Evolutionary conservation across 495 filamentous ascomycete genomes (phyloP), one percentile per base, ranked within the genome.

Genomic region (Rhizodiscina lignyota): DNA sequence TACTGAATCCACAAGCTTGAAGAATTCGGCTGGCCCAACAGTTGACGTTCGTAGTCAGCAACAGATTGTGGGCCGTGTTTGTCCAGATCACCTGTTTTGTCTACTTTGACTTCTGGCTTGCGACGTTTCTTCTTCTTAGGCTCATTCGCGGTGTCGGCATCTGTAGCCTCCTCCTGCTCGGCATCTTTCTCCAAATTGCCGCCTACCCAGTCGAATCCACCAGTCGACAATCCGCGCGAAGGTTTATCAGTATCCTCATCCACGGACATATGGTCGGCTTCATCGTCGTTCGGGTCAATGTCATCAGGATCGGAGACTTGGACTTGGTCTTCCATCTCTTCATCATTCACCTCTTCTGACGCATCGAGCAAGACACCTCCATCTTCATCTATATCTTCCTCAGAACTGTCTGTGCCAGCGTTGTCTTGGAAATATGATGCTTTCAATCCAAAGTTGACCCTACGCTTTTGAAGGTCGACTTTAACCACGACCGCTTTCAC

Each of bases 1-100:
- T 94, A 97, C 42, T 78, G 68, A 34, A 92, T 77, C 89, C 89
- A 97, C 18, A 96, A 64, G 30, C 75, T 58, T 1, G 89, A 91
- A 5, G 77, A 81, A 51, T 96, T 79, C 1, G 89, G 84, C 49
- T 92, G 80, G 36, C 84, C 83, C 23, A 96, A 72, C 27, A 96
- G 70, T 33, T 94, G 74, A 35, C 89, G 80, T 60, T 97, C 89
- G 54, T 80, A 96, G 53, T 96, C 89, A 35, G 77, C 75, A 13
- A 78, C 69, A 1, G 82, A 84, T 53, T 89, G 85, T 2, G 91
- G 89, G n/a, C 86, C 91, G 41, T 86, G 69, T 29, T 72, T 70
- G 54, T 89, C 83, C 4, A 96, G 68, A 42, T 92, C 80, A 20
- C 80, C 89, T 13, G 85, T 96, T 33, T 70, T 72, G 49, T 96